Evolutionary conservation across 352 stramenopile species (phyloP).

Genomic region (Peronospora farinosa): DNA sequence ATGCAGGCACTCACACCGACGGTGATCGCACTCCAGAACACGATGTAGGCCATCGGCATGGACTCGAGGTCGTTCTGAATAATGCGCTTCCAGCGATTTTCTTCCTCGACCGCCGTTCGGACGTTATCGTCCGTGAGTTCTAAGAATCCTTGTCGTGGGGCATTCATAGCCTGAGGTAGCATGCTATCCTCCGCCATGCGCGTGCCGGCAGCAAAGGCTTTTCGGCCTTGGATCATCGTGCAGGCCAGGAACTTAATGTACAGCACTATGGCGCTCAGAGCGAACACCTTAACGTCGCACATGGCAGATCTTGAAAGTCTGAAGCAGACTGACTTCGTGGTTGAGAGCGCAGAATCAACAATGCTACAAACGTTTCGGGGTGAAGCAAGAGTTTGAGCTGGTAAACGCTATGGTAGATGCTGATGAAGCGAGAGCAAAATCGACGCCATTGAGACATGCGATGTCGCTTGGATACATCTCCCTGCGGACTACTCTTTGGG

Average conservation of each 20-base stretch:
- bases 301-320: slow-evolving; percentile 6
- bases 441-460: slow-evolving; percentile 6
- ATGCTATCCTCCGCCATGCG: slow-evolving; percentile 43
- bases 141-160: slow-evolving; percentile 15
- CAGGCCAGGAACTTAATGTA: slow-evolving; percentile 59
- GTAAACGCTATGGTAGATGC: slow-evolving; percentile 3
- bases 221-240: slow-evolving; percentile 41
- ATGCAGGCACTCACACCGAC: slow-evolving; percentile 31
- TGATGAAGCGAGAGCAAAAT: slow-evolving; percentile 1
- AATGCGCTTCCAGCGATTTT: slow-evolving; percentile 52
- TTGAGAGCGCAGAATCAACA: slow-evolving; percentile 22
- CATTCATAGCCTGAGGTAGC: slow-evolving; percentile 26
- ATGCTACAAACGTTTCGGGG: slow-evolving; percentile 5
- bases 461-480: slow-evolving; percentile 10
- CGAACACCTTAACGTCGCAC: slow-evolving; percentile 32
- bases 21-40: slow-evolving; percentile 38
- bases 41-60: slow-evolving; percentile 45
- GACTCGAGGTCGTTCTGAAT: slow-evolving; percentile 58
- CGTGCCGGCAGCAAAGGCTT: slow-evolving; percentile 41
- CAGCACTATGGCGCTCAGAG: slow-evolving; percentile 39
- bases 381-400: neutral
- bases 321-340: slow-evolving; percentile 19
- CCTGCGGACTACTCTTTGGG: slow-evolving; percentile 10
- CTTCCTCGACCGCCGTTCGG: slow-evolving; percentile 19
- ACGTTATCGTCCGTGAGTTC: slow-evolving; percentile 27